A percentile compares a stretch with the other conserved stretches of the same genome.
phyloP scores from a whole-genome alignment of 257 asterid genomes.

The Thymus mandschuricus region DNA sequence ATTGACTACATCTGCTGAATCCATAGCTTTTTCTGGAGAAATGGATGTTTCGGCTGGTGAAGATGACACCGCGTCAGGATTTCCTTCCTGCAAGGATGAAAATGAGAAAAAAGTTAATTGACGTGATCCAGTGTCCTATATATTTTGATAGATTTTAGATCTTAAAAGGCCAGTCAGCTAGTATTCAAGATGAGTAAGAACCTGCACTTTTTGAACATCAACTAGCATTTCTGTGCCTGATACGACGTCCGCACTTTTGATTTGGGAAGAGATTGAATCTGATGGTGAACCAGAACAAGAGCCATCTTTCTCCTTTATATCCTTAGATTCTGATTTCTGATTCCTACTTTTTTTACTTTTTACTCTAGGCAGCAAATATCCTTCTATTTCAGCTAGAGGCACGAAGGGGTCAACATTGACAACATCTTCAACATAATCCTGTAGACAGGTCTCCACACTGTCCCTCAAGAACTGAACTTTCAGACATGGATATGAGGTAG shows the following conservation, averaged over 20 bases:
- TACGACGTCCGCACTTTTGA: slow-evolving; percentile 41
- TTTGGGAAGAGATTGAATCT: slow-evolving; percentile 46
- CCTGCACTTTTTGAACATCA: slow-evolving; percentile 51
- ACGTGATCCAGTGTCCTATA: background rate
- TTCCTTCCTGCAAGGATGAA: slow-evolving; percentile 50
- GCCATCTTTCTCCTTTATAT: slow-evolving; percentile 42
- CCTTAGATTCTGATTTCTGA: slow-evolving; percentile 37
- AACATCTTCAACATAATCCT: slow-evolving; percentile 55
- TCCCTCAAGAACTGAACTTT: slow-evolving; percentile 78
- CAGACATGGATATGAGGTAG: slow-evolving; percentile 73
- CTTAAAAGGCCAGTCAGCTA: slow-evolving; percentile 1
- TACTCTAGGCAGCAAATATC: slow-evolving; percentile 70
- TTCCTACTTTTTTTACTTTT: slow-evolving; percentile 39
- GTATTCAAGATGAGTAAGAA: slow-evolving; percentile 25
- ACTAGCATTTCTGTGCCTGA: slow-evolving; percentile 39
- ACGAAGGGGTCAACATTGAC: slow-evolving; percentile 87
- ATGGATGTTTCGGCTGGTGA: slow-evolving; percentile 47
- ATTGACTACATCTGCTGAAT: slow-evolving; percentile 38
- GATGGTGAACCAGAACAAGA: slow-evolving; percentile 43
- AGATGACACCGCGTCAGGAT: slow-evolving; percentile 36
- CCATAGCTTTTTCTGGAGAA: slow-evolving; percentile 35
- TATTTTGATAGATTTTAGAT: background rate
- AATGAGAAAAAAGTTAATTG: background rate
- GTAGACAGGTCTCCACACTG: slow-evolving; percentile 54
- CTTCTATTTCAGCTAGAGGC: slow-evolving; percentile 65